phyloP scores from a whole-genome alignment of 192 early-diverging fungal genomes.

The Podila minutissima region DNA sequence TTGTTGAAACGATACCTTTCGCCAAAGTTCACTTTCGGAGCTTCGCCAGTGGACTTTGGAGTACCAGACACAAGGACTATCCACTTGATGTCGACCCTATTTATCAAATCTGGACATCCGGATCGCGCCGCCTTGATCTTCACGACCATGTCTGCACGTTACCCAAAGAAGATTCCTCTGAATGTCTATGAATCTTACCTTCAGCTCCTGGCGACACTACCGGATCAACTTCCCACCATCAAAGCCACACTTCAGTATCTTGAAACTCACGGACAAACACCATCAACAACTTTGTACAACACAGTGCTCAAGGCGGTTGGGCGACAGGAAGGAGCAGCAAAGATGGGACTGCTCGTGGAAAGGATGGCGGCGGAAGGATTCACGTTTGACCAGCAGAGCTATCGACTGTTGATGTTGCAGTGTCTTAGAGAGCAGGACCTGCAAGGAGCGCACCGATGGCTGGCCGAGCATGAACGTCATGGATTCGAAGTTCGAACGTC shows the following conservation, averaged over 20 bases:
- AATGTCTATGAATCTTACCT: conserved; percentile 15
- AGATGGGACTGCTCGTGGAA: conserved; percentile 4
- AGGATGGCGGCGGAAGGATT: conserved; percentile 10
- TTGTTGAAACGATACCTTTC: conserved; percentile 21
- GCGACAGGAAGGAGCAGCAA: neutral
- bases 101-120: neutral
- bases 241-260: conserved; percentile 8
- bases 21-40: conserved; percentile 9
- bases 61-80: conserved; percentile 29
- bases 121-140: neutral
- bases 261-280: conserved; percentile 12
- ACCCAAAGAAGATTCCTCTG: conserved; percentile 19
- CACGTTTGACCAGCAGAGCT: conserved; percentile 25
- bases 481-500: conserved; percentile 19
- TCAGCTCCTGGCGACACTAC: neutral
- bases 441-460: conserved; percentile 17
- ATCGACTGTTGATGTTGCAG: conserved; percentile 14
- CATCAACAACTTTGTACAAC: conserved; percentile 23
- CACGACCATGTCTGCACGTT: conserved; percentile 7
- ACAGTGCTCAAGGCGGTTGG: conserved; percentile 16
- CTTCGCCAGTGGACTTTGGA: neutral
- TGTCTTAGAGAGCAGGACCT: conserved; percentile 14
- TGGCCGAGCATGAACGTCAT: conserved; percentile 27
- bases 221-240: neutral
- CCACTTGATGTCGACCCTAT: conserved; percentile 3